phyloP scores from a whole-genome alignment of 2,329 filamentous ascomycete genomes.

The Penicillium corylophilum region DNA sequence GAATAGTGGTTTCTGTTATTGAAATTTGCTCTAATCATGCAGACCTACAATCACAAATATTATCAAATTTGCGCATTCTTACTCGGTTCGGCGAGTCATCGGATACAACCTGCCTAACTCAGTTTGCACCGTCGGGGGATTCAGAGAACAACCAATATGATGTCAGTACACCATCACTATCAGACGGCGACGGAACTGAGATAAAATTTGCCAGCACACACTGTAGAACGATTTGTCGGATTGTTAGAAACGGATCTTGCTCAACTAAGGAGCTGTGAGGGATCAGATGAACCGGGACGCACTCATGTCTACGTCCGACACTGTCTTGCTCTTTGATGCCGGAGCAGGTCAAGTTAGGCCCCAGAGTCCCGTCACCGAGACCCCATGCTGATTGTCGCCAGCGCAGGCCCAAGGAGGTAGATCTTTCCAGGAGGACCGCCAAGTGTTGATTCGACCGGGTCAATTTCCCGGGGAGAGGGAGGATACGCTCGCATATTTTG shows the following conservation, averaged over 20 bases:
- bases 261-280: slow-evolving; percentile 9
- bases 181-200: background rate
- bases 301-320: slow-evolving; percentile 26
- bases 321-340: slow-evolving; percentile 31
- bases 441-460: slow-evolving; percentile 28
- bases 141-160: slow-evolving; percentile 17
- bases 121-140: background rate
- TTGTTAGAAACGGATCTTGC: slow-evolving; percentile 10
- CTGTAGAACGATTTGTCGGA: background rate
- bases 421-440: slow-evolving; percentile 33
- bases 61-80: background rate
- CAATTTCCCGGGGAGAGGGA: slow-evolving; percentile 29
- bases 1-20: too few species aligned
- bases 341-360: slow-evolving; percentile 30
- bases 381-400: slow-evolving; percentile 1
- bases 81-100: background rate
- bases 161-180: slow-evolving; percentile 30
- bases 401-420: slow-evolving; percentile 32
- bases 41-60: background rate
- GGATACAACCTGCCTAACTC: background rate
- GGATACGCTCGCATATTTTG: slow-evolving; percentile 33
- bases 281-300: slow-evolving; percentile 23
- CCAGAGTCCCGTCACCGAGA: background rate
- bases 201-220: background rate
- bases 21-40: background rate